phyloP scores from a whole-genome alignment of 495 filamentous ascomycete species.

The Barbatosphaeria neglecta region DNA sequence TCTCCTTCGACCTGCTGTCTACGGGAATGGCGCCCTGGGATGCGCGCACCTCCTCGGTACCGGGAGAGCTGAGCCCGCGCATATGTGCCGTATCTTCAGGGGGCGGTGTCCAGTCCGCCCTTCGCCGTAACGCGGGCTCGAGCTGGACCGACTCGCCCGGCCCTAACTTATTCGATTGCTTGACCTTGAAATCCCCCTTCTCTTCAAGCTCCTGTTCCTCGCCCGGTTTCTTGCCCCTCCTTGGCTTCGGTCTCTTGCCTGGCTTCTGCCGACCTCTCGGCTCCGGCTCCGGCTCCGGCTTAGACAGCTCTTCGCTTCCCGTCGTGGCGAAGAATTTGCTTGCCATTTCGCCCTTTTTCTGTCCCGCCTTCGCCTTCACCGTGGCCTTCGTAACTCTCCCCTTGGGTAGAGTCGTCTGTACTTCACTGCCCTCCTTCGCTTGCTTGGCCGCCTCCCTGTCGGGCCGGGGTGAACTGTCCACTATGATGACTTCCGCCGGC shows the following conservation, averaged over 20 bases:
- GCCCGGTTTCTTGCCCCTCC: background rate
- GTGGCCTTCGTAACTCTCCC: conserved; percentile 22
- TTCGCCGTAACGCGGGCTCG: conserved; percentile 38
- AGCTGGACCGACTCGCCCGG: conserved; percentile 14
- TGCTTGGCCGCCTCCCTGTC: background rate
- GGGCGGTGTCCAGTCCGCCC: conserved; percentile 50
- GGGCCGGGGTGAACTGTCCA: background rate
- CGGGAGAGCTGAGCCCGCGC: conserved; percentile 13
- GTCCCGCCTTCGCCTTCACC: conserved; percentile 11
- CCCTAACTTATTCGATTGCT: background rate
- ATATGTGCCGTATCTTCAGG: conserved; percentile 12
- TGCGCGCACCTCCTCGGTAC: conserved; percentile 15
- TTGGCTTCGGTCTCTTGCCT: conserved; percentile 1
- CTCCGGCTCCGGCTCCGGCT: no score
- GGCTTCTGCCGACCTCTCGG: no score
- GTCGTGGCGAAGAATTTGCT: conserved; percentile 26
- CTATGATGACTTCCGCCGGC: background rate
- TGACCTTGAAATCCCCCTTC: no score
- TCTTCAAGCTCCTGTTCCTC: no score
- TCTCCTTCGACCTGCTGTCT: conserved; percentile 4
- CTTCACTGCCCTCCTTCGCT: conserved; percentile 5
- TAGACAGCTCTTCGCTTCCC: conserved; percentile 4
- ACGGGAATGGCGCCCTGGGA: background rate
- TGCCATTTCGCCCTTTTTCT: conserved; percentile 17
- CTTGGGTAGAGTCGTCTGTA: conserved; percentile 19